Percentiles rank a stretch among this genome's conserved stretches.
Conservation (phyloP, 805 yeast genomes). For the Metschnikowia arizonensis region DNA sequence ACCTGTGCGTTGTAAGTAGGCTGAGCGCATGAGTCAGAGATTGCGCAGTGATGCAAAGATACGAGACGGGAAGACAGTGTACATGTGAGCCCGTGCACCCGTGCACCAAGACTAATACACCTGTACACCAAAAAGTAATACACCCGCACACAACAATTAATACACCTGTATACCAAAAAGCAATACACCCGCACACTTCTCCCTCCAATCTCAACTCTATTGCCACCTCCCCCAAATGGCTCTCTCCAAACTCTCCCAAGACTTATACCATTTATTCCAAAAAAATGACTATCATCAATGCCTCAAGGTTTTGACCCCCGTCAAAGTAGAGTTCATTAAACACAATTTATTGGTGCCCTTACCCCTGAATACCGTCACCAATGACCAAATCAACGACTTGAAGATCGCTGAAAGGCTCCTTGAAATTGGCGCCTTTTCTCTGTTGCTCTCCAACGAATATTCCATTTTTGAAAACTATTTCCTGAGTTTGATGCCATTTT, state of each 20-base stretch:
- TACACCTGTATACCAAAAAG: too few relatives aligned
- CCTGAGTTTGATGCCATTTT: conserved; percentile 75
- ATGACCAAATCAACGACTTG: conserved; percentile 57
- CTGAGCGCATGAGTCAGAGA: background rate
- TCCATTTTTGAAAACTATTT: conserved; percentile 67
- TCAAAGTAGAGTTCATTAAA: conserved; percentile 76
- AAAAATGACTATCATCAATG: conserved; percentile 59
- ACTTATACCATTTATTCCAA: conserved; percentile 63
- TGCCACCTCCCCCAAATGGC: conserved; percentile 41
- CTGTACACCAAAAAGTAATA: too few relatives aligned
- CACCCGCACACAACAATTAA: too few relatives aligned
- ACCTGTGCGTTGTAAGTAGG: background rate
- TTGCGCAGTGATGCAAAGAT: too few relatives aligned
- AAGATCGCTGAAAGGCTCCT: conserved; percentile 75
- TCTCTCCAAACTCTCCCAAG: conserved; percentile 63
- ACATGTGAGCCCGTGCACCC: too few relatives aligned
- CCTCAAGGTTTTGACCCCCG: conserved; percentile 56
- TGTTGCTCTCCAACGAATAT: conserved; percentile 61
- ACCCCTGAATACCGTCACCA: conserved; percentile 28
- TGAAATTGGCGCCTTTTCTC: conserved; percentile 82
- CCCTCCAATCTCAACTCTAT: too few relatives aligned
- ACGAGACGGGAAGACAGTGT: too few relatives aligned
- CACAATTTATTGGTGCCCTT: conserved; percentile 72
- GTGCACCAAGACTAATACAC: too few relatives aligned
- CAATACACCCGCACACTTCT: background rate